phyloP scores from a whole-genome alignment of 2,329 filamentous ascomycete genomes.

The Tothia fuscella region DNA sequence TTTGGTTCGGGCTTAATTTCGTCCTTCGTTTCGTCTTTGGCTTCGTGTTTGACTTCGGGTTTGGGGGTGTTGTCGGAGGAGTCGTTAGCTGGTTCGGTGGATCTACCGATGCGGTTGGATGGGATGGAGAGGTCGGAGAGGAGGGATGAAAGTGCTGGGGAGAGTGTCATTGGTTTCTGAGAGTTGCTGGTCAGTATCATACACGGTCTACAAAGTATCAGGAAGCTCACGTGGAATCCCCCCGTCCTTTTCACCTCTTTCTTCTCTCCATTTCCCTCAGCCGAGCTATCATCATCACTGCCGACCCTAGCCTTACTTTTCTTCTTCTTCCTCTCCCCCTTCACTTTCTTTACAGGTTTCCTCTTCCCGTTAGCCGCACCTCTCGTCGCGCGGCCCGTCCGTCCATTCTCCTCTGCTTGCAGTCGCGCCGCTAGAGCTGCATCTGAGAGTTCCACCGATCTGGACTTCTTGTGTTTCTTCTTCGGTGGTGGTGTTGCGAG shows the following conservation, averaged over 20 bases:
- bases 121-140: too few relatives aligned
- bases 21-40: too few relatives aligned
- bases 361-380: conserved; percentile 51
- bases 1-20: too few relatives aligned
- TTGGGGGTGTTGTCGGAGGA: too few relatives aligned
- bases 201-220: neutral
- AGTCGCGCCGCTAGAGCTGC: conserved; percentile 76
- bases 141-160: too few relatives aligned
- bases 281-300: conserved; percentile 61
- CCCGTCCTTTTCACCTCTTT: conserved; percentile 65
- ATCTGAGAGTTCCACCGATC: conserved; percentile 61
- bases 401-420: conserved; percentile 80
- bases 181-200: neutral
- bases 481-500: conserved; percentile 32
- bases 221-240: conserved; percentile 63
- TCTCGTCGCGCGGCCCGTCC: conserved; percentile 58
- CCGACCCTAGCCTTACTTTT: conserved; percentile 60
- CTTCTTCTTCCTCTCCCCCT: conserved; percentile 54
- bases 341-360: conserved; percentile 49
- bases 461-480: conserved; percentile 51
- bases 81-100: too few relatives aligned
- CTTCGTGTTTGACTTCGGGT: too few relatives aligned
- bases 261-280: conserved; percentile 46
- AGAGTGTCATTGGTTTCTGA: conserved; percentile 32
- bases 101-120: too few relatives aligned